Conservation (phyloP, 345 rosid species). For the Ceriops zippeliana region DNA sequence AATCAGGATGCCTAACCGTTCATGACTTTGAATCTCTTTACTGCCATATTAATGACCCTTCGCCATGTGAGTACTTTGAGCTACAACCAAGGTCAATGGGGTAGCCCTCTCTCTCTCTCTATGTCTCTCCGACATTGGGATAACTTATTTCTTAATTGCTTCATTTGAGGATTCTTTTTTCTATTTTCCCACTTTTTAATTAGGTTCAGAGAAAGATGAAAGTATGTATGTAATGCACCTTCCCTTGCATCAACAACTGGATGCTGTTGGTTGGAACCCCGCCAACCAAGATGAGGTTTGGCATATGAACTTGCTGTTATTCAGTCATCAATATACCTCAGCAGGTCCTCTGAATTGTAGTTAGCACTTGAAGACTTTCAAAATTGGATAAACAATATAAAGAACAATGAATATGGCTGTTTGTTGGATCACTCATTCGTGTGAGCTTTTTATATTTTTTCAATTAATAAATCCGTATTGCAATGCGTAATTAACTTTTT, state of each 20-base stretch:
- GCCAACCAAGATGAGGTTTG: constrained; percentile 84
- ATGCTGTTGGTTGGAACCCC: constrained; percentile 78
- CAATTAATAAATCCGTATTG: background rate
- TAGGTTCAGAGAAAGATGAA: constrained; percentile 54
- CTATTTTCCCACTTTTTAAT: background rate
- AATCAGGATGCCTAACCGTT: constrained; percentile 75
- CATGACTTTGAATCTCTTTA: constrained; percentile 85
- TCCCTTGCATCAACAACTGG: constrained; percentile 44
- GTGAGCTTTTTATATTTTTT: too few species aligned
- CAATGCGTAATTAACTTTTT: background rate
- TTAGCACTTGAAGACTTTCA: too few species aligned
- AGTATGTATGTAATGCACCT: constrained; percentile 69
- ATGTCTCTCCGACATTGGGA: too few species aligned
- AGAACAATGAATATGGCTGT: too few species aligned
- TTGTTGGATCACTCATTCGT: too few species aligned
- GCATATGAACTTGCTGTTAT: constrained; percentile 2
- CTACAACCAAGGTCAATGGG: background rate
- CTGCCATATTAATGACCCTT: constrained; percentile 40
- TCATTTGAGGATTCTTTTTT: background rate
- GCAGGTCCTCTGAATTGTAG: background rate
- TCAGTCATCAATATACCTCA: background rate
- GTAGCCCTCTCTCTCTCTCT: too few species aligned
- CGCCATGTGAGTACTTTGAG: constrained; percentile 34
- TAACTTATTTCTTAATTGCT: background rate
- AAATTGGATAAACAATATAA: too few species aligned